phyloP scores from a whole-genome alignment of 176 grass and related monocot genomes.

The Otatea glauca region DNA sequence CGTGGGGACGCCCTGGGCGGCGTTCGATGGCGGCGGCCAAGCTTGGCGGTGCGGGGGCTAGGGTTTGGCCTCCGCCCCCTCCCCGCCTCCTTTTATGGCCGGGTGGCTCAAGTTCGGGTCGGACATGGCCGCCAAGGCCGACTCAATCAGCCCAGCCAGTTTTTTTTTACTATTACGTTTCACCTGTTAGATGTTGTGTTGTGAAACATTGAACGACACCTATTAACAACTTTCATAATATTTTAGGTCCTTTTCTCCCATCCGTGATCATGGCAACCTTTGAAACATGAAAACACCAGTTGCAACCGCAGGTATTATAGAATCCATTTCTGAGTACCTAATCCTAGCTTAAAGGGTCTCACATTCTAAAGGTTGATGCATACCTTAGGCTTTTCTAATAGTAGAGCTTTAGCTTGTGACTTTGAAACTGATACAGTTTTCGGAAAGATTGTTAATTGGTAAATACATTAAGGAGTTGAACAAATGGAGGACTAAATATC shows the following conservation, averaged over 20 bases:
- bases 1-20: no score
- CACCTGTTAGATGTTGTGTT: not conserved
- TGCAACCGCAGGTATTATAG: conserved; percentile 48
- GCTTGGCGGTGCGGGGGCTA: no score
- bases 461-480: not conserved
- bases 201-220: not conserved
- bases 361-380: conserved; percentile 31
- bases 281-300: conserved; percentile 32
- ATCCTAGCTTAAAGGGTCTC: conserved; percentile 30
- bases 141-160: no score
- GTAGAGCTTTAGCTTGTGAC: conserved; percentile 16
- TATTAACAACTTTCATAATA: not conserved
- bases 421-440: not conserved
- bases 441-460: not conserved
- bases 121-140: no score
- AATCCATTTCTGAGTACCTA: conserved; percentile 35
- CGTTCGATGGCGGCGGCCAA: no score
- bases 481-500: not conserved
- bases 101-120: no score
- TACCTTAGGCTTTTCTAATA: conserved; percentile 15
- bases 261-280: not conserved
- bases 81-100: no score
- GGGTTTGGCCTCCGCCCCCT: no score
- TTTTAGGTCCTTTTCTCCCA: not conserved
- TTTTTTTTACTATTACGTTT: not conserved